Evolutionary conservation across 2,329 filamentous ascomycete genomes (phyloP), one percentile per base, ranked within the genome.

Genomic region (Beauveria medogensis): DNA sequence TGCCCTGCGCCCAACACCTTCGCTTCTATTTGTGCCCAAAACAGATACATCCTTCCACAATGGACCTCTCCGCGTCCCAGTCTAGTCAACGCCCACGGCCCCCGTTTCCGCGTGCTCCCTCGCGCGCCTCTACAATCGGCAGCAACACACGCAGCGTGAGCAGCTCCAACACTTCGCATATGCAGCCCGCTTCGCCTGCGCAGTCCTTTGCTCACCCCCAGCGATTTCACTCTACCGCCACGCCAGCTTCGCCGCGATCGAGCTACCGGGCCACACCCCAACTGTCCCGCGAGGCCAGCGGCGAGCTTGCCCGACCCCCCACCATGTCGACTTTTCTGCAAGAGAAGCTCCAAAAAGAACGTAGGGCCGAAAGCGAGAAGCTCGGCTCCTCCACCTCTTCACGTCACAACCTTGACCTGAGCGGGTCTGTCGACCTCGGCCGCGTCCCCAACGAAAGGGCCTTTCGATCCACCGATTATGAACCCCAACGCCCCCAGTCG

Each of bases 261-360:
- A 69, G 69, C 4, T 74, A 77, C 1, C 73, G 73, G 59, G 73
- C 76, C n/a, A 71, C 73, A 22, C 76, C 78, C 4, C 73, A 72
- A 41, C 64, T 78, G n/a, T 76, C 77, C 12, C 72, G 75, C 64
- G 74, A 78, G 62, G 69, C 73, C 20, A 74, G 73, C 44, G 71
- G 72, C 34, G 79, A 82, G 22, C 70, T 74, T 3, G 65, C 69
- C 4, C 74, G 74, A 18, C 76, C 74, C 48, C 69, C 70, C 28
- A 73, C 75, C 0, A 70, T 79, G 16, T 85, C 82, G 0, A 77
- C 72, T 18, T 80, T 83, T 55, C 72, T 85, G 2, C 82, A 83
- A 52, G 82, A 84, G 67, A 80, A 76, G 63, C 70, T 85, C n/a
- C 77, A 79, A 53, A 78, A 73, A 30, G 79, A 82, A 65, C 77